Evolutionary conservation across 345 rosid genomes (phyloP).

Genomic region (Populus pruinosa): DNA sequence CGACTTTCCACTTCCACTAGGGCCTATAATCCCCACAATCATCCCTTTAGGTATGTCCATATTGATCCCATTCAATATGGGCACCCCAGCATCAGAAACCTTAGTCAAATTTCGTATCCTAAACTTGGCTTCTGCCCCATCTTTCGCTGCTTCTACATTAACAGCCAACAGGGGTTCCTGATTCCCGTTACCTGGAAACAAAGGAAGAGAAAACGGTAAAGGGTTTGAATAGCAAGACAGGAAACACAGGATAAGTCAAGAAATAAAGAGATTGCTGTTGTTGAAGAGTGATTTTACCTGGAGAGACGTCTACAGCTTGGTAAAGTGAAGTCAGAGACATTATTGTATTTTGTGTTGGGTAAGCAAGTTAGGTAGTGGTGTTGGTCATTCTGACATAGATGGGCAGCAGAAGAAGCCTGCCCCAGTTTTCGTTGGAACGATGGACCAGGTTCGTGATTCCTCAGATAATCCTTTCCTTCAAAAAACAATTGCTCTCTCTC

Average conservation of each 20-base stretch:
- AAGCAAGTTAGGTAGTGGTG: too few relatives aligned
- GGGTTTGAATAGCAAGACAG: not conserved
- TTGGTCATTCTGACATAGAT: too few relatives aligned
- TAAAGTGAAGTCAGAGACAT: too few relatives aligned
- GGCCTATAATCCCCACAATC: slow-evolving; percentile 83
- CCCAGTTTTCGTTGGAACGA: too few relatives aligned
- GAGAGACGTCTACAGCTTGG: too few relatives aligned
- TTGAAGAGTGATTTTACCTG: too few relatives aligned
- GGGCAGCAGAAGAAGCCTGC: too few relatives aligned
- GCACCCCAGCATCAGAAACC: slow-evolving; percentile 43
- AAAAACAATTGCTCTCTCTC: too few relatives aligned
- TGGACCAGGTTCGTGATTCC: too few relatives aligned
- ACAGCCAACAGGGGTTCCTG: slow-evolving; percentile 39
- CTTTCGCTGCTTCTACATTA: slow-evolving; percentile 14
- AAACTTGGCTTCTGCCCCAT: slow-evolving; percentile 35
- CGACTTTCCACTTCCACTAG: slow-evolving; percentile 95
- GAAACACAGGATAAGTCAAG: not conserved
- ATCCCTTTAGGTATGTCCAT: slow-evolving; percentile 56
- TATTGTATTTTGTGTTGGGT: too few relatives aligned
- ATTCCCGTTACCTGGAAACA: not conserved
- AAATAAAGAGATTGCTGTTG: too few relatives aligned
- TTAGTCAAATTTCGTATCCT: slow-evolving; percentile 45
- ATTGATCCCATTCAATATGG: slow-evolving; percentile 49
- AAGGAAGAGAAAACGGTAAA: not conserved
- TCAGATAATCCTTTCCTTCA: too few relatives aligned